phyloP scores from a whole-genome alignment of 306 rosid genomes.

The Pueraria montana region DNA sequence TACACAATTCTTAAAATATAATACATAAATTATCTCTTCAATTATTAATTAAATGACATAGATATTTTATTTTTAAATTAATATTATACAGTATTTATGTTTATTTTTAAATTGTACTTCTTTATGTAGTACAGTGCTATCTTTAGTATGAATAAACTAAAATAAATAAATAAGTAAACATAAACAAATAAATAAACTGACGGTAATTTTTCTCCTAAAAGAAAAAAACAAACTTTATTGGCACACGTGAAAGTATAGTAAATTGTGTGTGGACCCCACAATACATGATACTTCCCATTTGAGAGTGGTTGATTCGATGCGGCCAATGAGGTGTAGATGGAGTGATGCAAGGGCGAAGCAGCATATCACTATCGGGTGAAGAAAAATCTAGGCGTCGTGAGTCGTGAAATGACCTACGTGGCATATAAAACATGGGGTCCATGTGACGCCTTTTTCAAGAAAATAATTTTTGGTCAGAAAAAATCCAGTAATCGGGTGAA shows the following conservation, averaged over 20 bases:
- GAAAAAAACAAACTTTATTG: too few relatives aligned
- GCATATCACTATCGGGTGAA: not conserved
- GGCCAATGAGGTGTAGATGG: not conserved
- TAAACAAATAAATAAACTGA: too few relatives aligned
- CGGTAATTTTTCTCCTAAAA: too few relatives aligned
- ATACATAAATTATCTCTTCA: not conserved
- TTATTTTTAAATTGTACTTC: not conserved
- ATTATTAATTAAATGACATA: not conserved
- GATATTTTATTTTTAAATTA: not conserved
- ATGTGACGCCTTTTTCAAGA: not conserved
- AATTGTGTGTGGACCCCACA: not conserved
- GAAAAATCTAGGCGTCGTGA: not conserved
- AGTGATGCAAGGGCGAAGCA: not conserved
- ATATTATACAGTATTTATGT: not conserved
- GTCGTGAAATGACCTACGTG: not conserved
- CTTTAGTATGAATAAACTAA: not conserved
- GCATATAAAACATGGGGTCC: not conserved
- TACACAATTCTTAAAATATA: not conserved
- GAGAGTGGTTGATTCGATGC: not conserved
- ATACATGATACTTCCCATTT: not conserved
- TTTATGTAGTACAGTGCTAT: not conserved
- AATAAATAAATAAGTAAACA: too few relatives aligned
- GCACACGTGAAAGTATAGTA: not conserved
- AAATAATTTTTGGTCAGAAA: not conserved
- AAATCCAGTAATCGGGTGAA: not conserved